Percentiles rank a stretch among this genome's conserved stretches.
phyloP scores from a whole-genome alignment of 202 grass and related monocot species.

The Zoysia matrella region DNA sequence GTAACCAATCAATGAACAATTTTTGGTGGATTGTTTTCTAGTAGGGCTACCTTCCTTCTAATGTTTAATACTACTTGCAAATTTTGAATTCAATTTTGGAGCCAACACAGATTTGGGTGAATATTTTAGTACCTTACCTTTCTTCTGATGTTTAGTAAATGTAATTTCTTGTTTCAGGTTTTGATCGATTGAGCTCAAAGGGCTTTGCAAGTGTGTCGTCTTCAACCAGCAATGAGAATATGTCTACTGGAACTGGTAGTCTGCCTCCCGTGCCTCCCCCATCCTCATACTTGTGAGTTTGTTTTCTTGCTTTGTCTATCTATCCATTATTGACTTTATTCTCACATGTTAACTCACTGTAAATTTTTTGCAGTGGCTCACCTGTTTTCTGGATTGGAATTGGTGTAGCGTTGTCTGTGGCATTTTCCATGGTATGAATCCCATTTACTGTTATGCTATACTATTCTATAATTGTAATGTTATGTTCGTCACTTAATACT shows the following conservation, averaged over 20 bases:
- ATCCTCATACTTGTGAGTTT: conserved; percentile 72
- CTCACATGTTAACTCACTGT: background rate
- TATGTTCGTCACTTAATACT: conserved; percentile 37
- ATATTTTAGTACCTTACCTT: background rate
- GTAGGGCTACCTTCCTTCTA: background rate
- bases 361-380: conserved; percentile 70
- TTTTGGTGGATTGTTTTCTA: background rate
- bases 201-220: conserved; percentile 79
- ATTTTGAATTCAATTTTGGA: conserved; percentile 36
- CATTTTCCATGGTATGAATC: conserved; percentile 73
- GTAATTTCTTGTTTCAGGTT: background rate
- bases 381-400: conserved; percentile 98
- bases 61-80: conserved; percentile 1
- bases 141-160: conserved; percentile 12
- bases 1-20: background rate
- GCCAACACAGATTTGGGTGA: background rate
- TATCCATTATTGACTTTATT: background rate
- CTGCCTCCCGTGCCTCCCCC: conserved; percentile 67
- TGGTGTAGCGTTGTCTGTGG: conserved; percentile 82
- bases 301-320: conserved; percentile 3
- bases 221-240: conserved; percentile 55
- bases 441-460: conserved; percentile 13
- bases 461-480: background rate
- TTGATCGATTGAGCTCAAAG: conserved; percentile 50
- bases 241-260: conserved; percentile 60